A percentile compares a stretch with the other conserved stretches of the same genome.
These are phyloP conservation scores for Fagopyrum homotropicum DNA, from an alignment of 148 eudicot genomes.

Conservation along the genomic window DNA sequence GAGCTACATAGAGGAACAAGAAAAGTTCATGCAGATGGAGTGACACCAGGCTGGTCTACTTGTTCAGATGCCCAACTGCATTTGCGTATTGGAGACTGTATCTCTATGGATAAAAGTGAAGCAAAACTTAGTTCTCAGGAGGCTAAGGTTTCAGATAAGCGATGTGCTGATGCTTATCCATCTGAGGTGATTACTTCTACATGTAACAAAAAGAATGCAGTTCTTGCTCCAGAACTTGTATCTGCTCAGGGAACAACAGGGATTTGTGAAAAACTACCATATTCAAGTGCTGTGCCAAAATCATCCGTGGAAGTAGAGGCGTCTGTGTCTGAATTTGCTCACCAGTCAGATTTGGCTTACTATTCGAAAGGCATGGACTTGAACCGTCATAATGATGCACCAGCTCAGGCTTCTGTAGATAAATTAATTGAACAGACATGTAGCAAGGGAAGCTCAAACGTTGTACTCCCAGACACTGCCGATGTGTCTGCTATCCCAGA, in stretches of 20 bases:
- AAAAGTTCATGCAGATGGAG: conserved; percentile 11
- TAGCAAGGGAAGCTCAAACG: conserved; percentile 17
- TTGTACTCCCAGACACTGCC: conserved; percentile 14
- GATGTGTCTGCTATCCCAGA: conserved; percentile 7
- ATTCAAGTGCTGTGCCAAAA: conserved; percentile 15
- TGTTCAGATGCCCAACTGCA: conserved; percentile 13
- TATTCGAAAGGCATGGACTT: conserved; percentile 7
- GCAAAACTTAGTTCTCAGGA: conserved; percentile 16
- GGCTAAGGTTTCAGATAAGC: conserved; percentile 13
- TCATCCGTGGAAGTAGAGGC: conserved; percentile 15
- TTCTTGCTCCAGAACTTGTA: conserved; percentile 20
- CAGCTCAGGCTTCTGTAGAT: conserved; percentile 14
- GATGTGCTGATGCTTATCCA: conserved; percentile 16
- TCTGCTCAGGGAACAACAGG: conserved; percentile 16
- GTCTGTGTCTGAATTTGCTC: conserved; percentile 10
- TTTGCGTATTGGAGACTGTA: conserved; percentile 10
- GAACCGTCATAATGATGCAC: conserved; percentile 12
- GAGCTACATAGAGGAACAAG: conserved; percentile 5
- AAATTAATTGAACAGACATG: conserved; percentile 19
- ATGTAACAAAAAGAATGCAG: conserved; percentile 34
- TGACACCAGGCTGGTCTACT: conserved; percentile 12
- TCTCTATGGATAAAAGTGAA: conserved; percentile 10
- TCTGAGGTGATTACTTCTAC: conserved; percentile 19
- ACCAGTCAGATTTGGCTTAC: conserved; percentile 12
- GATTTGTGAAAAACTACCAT: conserved; percentile 23